Evolutionary conservation across 805 yeast species (phyloP), one percentile per base, ranked within the genome.

Genomic region (Starmerella apis): DNA sequence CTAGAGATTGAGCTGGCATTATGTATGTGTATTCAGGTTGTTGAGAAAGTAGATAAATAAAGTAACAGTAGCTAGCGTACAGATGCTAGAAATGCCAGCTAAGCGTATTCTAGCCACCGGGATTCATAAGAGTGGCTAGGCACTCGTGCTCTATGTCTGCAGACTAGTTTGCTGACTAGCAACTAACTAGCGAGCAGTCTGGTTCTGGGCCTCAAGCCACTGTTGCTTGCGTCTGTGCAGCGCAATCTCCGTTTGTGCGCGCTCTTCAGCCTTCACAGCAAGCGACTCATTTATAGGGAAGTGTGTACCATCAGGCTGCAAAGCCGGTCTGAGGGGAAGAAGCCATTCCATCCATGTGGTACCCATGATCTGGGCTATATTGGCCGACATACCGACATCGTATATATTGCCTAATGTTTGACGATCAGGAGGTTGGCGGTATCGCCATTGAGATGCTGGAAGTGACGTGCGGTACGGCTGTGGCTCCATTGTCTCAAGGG

Each of bases 321-420:
- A 48, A 27, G 47, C 33, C 33, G 63, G 47, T 25, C 44, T 38
- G 11, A 75, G 54, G 0, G 97, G 97, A 1, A 87, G 61, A 7
- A 81, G 43, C 96, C 96, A 87, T 53, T 80, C 79, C 7, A 54
- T 43, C 76, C 79, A 73, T 1, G 68, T 63, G 2, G 63, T 53
- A 0, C 98, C 98, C 94, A 90, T 82, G 1, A 85, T 76, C 5
- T 74, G 68, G 18, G 61, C 54, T 84, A 87, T 80, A 63, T 92
- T 92, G 6, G 64, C 62, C 28, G 42, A 59, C 43, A 59, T 55
- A 0, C 96, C 96, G 33, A 90, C 61, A 65, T 88, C 86, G 65
- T 80, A 92, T 3, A 86, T 69, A 64, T 90, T 85, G 1, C 82
- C 86, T 6, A 72, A 55, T 7, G 68, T 64, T 45, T 67, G 62